Conservation (phyloP, 1,284 basidiomycete species). For the Malassezia equina region DNA sequence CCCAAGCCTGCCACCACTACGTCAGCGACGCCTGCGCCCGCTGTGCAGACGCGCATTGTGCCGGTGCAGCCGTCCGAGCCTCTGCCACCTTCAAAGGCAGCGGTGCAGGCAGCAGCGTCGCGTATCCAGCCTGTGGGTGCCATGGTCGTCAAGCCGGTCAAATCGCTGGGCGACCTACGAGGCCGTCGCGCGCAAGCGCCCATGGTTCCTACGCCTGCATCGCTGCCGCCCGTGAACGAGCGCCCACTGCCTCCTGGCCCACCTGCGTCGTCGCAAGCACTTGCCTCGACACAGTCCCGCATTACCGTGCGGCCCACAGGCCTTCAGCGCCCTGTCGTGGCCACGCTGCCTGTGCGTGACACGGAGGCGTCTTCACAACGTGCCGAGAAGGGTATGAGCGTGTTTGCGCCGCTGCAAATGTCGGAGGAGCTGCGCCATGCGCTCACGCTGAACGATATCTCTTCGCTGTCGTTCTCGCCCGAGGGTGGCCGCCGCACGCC, state of each 20-base stretch:
- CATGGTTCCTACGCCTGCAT: neutral
- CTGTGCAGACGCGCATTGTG: neutral
- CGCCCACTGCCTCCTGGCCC: neutral
- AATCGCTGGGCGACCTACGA: neutral
- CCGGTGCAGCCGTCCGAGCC: neutral
- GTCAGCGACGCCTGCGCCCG: neutral
- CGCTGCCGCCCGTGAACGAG: neutral
- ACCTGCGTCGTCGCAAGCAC: neutral
- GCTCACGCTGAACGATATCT: neutral
- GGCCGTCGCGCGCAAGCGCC: neutral
- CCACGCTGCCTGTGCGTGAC: neutral
- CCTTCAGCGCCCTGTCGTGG: neutral
- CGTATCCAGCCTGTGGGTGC: neutral
- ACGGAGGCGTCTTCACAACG: neutral
- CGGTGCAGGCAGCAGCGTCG: neutral
- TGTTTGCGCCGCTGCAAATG: conserved; percentile 16
- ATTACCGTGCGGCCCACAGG: neutral
- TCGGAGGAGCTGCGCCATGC: conserved; percentile 1
- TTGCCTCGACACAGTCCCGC: neutral
- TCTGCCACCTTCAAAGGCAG: neutral
- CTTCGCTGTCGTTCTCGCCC: neutral
- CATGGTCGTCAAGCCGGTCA: neutral
- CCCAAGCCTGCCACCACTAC: neutral
- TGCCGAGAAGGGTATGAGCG: conserved; percentile 13
- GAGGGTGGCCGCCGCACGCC: conserved; percentile 2